Conservation (phyloP, 306 rosid genomes). For the Bauhinia variegata region DNA sequence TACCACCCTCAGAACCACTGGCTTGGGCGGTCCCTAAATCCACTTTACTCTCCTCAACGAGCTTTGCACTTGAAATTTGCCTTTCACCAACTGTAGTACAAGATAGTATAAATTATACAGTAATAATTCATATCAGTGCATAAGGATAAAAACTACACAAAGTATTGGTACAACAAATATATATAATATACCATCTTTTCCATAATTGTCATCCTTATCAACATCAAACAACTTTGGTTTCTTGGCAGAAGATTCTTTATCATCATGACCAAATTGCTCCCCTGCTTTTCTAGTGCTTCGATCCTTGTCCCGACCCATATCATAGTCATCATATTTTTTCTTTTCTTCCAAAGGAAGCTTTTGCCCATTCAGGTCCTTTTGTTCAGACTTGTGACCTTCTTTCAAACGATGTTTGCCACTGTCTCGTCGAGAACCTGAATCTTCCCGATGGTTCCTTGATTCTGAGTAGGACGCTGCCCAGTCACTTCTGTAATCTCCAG, state of each 20-base stretch:
- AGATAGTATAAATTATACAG: background rate
- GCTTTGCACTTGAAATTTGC: constrained; percentile 47
- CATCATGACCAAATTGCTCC: constrained; percentile 49
- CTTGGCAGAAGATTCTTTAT: constrained; percentile 58
- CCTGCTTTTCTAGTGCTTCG: constrained; percentile 45
- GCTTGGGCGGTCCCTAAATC: constrained; percentile 42
- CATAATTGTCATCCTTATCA: constrained; percentile 50
- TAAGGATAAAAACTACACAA: background rate
- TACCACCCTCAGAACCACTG: constrained; percentile 53
- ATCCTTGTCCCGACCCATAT: constrained; percentile 52
- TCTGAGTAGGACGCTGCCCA: constrained; percentile 48
- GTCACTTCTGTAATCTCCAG: constrained; percentile 62
- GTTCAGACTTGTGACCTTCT: constrained; percentile 59
- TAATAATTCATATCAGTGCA: background rate
- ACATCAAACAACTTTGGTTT: constrained; percentile 53
- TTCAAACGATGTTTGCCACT: constrained; percentile 41
- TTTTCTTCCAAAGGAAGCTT: too few species aligned
- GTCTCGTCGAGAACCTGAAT: constrained; percentile 47
- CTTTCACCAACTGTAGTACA: constrained; percentile 42
- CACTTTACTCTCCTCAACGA: constrained; percentile 54
- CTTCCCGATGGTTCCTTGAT: constrained; percentile 53
- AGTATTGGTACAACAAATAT: constrained; percentile 16
- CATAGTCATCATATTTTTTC: constrained; percentile 49
- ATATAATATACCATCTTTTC: constrained; percentile 54
- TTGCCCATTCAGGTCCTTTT: too few species aligned